Percentiles rank a stretch among this genome's conserved stretches.
phyloP scores from a whole-genome alignment of 768 basidiomycete genomes.

The Lentinula lateritia region DNA sequence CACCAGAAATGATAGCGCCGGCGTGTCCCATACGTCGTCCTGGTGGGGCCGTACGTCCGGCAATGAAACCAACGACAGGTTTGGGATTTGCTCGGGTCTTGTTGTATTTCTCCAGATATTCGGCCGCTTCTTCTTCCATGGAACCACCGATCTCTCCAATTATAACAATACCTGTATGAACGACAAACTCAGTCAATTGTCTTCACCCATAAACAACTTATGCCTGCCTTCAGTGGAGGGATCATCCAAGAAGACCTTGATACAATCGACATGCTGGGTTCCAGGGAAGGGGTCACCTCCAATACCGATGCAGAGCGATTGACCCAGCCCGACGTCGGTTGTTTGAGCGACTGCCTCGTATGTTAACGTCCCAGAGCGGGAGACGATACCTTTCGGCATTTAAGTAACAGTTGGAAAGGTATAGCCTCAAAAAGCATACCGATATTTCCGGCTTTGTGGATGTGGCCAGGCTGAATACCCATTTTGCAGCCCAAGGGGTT shows the following conservation, averaged over 20 bases:
- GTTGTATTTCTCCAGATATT: slow-evolving; percentile 91
- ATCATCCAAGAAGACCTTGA: slow-evolving; percentile 95
- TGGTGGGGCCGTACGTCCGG: slow-evolving; percentile 95
- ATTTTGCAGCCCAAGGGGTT: slow-evolving; percentile 98
- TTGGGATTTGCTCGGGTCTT: slow-evolving; percentile 82
- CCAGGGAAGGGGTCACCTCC: slow-evolving; percentile 97
- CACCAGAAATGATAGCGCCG: slow-evolving; percentile 96
- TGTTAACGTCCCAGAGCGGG: slow-evolving; percentile 92
- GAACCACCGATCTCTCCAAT: slow-evolving; percentile 99
- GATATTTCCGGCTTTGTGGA: slow-evolving; percentile 94
- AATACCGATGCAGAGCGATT: slow-evolving; percentile 94
- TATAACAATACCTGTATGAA: slow-evolving; percentile 75
- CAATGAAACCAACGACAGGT: slow-evolving; percentile 97
- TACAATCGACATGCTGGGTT: slow-evolving; percentile 90
- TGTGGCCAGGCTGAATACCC: slow-evolving; percentile 97
- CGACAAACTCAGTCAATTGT: not conserved
- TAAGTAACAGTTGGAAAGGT: not conserved
- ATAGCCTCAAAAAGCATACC: slow-evolving; percentile 39
- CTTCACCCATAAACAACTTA: slow-evolving; percentile 7
- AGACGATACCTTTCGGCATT: slow-evolving; percentile 69
- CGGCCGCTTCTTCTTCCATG: slow-evolving; percentile 99
- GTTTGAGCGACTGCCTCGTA: slow-evolving; percentile 99
- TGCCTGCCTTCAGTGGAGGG: slow-evolving; percentile 79
- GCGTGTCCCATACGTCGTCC: slow-evolving; percentile 98
- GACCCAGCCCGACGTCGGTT: slow-evolving; percentile 91